Evolutionary conservation across 306 rosid species (phyloP).

Genomic region (Malus domestica): DNA sequence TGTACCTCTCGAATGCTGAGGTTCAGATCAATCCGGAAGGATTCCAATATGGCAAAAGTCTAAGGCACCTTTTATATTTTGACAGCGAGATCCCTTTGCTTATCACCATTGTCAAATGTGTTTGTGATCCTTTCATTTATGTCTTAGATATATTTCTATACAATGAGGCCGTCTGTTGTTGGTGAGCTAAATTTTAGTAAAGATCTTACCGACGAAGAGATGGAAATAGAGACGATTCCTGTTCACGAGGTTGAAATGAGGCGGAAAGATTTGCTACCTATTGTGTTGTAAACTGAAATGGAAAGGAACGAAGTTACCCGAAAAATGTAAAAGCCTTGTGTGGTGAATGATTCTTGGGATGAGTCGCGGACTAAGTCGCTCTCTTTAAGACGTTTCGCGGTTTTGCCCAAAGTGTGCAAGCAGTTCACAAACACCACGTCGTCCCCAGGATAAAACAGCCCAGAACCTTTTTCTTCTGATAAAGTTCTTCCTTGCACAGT

Average conservation of each 20-base stretch:
- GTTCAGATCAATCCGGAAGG: slow-evolving; percentile 74
- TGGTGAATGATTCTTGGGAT: no score
- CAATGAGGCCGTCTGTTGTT: slow-evolving; percentile 44
- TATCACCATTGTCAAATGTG: background rate
- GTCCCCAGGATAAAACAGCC: no score
- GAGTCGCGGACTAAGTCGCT: no score
- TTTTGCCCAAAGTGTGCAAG: no score
- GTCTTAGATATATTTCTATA: slow-evolving; percentile 60
- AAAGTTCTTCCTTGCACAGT: no score
- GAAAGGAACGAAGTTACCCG: no score
- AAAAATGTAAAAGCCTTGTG: no score
- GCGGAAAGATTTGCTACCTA: slow-evolving; percentile 65
- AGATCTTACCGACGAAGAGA: slow-evolving; percentile 50
- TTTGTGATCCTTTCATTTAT: slow-evolving; percentile 4
- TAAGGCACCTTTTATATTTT: slow-evolving; percentile 46
- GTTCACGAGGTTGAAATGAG: slow-evolving; percentile 47
- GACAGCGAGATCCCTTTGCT: slow-evolving; percentile 8
- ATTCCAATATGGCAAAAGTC: slow-evolving; percentile 81
- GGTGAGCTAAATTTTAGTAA: slow-evolving; percentile 29
- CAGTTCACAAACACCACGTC: no score
- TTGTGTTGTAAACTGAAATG: no score
- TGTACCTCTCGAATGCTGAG: slow-evolving; percentile 74
- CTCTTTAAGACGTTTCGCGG: no score
- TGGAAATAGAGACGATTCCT: slow-evolving; percentile 68
- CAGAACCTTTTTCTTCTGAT: no score